Conservation (phyloP, 768 basidiomycete species). For the Tricholoma sp. region DNA sequence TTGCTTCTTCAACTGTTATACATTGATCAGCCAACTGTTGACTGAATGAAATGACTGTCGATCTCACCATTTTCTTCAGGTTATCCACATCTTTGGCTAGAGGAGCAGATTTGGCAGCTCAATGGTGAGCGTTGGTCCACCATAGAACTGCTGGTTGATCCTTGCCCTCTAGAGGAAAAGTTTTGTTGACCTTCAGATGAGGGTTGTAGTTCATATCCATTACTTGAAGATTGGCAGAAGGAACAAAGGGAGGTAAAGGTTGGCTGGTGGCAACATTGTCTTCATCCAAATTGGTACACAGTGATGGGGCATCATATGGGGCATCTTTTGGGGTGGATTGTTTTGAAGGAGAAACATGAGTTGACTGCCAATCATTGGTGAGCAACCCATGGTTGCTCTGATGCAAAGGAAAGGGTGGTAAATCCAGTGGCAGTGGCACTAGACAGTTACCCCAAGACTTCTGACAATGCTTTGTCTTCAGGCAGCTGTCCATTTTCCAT, state of each 20-base stretch:
- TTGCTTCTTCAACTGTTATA: background rate
- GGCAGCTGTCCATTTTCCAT: background rate
- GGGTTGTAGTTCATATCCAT: background rate
- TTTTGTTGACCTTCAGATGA: background rate
- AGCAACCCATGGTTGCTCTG: background rate
- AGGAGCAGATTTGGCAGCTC: background rate
- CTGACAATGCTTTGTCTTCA: background rate
- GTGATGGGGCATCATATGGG: background rate
- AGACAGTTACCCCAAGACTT: background rate
- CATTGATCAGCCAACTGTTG: background rate
- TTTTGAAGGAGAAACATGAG: background rate
- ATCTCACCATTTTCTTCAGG: background rate
- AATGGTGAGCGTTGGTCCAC: background rate
- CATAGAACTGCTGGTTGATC: background rate
- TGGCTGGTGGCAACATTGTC: background rate
- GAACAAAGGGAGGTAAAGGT: background rate
- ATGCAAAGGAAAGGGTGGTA: background rate
- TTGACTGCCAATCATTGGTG: too few species aligned
- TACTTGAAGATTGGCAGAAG: background rate
- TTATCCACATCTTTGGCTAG: background rate
- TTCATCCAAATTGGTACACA: background rate
- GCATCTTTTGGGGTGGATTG: background rate
- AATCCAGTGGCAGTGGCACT: background rate
- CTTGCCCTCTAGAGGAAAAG: background rate
- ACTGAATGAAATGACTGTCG: background rate